A percentile compares a stretch with the other conserved stretches of the same genome.
Conservation (phyloP, 495 filamentous ascomycete genomes). For the Podospora didyma region DNA sequence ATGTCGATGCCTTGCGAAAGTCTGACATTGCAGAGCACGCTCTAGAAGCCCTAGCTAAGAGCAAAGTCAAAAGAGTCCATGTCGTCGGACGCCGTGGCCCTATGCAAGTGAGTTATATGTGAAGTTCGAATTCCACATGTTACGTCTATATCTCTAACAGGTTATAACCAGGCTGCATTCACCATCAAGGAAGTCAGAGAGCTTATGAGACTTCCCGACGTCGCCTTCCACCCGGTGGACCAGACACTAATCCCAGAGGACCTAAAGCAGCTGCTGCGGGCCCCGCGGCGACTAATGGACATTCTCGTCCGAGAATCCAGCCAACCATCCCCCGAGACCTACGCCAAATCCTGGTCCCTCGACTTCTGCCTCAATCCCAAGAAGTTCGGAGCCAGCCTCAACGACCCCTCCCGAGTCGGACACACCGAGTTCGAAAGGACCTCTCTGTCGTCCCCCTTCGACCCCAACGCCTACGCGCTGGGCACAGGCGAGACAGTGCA, state of each 20-base stretch:
- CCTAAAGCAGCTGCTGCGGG: conserved; percentile 61
- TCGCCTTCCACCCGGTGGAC: conserved; percentile 69
- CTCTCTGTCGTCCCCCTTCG: conserved; percentile 40
- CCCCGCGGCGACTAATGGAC: conserved; percentile 72
- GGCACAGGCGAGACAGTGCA: conserved; percentile 38
- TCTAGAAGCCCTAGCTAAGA: conserved; percentile 66
- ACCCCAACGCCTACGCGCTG: conserved; percentile 49
- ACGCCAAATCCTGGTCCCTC: conserved; percentile 70
- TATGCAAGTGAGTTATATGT: conserved; percentile 67
- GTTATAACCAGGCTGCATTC: conserved; percentile 67
- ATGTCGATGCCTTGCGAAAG: conserved; percentile 64
- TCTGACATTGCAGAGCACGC: conserved; percentile 89
- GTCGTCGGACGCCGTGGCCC: conserved; percentile 85
- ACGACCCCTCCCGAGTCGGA: conserved; percentile 45
- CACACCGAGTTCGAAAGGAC: conserved; percentile 66
- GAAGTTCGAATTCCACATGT: no score
- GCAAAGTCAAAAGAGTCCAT: conserved; percentile 72
- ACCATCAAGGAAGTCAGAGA: conserved; percentile 93
- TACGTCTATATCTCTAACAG: conserved; percentile 2
- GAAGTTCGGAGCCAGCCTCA: conserved; percentile 53
- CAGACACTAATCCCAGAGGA: conserved; percentile 59
- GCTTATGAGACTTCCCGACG: conserved; percentile 68
- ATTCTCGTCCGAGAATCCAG: conserved; percentile 70
- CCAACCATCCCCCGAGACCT: conserved; percentile 3
- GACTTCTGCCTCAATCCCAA: conserved; percentile 76